Base-by-base conservation (phyloP, 2,329 filamentous ascomycete genomes). In the Eutypa lata region DNA sequence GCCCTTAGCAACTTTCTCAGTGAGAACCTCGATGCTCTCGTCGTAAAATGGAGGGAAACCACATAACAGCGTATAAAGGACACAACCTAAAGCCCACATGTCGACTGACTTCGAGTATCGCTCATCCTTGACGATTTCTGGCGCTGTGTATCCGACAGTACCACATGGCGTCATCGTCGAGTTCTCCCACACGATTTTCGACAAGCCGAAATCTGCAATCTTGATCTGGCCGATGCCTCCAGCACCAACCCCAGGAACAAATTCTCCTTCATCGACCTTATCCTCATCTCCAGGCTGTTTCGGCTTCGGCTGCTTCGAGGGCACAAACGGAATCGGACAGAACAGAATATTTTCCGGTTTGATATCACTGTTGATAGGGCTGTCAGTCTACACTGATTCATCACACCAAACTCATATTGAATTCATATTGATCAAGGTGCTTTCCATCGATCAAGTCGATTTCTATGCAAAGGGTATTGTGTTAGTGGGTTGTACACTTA, bases 161-260 rank as follows among this genome's bases (percentile, higher is more conserved):
- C 94, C 94, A 70, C 94, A 99, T n/a, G 94, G 94, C 3, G 94
- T 99, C 90, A 97, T 97, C 10, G 94, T 99, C 68, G 96, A 90
- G 62, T 86, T 94, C 65, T 97, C 94, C 94, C 94, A 99, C 16
- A 99, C 91, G 60, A 99, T 89, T 75, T 99, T 99, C 58, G 93
- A 97, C 10, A 99, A 79, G 50, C 94, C 94, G 68, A 99, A 99
- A 68, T 99, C 94, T 68, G 94, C 94, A 71, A 99, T 93, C 78
- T 99, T 97, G 76, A 99, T 96, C 58, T 82, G 78, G 31, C 94
- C 94, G 57, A 99, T 99, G 40, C 93, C 94, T 53, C 94, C 94
- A 1, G 89, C 81, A 42, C 94, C 94, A 35, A 88, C 73, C 2
- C 92, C 92, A 18, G 78, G 81, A 55, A 94, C 79, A 59, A 96